Base-by-base conservation (phyloP, 2,329 filamentous ascomycete genomes). In the Akanthomyces dipterigenus region DNA sequence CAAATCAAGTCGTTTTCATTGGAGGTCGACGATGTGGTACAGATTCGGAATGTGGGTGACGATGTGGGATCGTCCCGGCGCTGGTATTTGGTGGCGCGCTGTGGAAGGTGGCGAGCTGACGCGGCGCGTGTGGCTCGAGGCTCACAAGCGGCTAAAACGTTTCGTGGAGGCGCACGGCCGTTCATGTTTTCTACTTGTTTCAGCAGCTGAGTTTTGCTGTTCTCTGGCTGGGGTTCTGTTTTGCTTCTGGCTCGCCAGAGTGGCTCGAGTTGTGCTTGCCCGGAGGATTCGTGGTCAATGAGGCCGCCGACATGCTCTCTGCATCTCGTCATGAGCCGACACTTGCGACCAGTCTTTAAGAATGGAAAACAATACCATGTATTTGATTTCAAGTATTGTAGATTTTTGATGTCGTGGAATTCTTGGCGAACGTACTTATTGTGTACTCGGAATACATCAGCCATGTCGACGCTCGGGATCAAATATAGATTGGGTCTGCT, bases 41-140 rank as follows among this genome's bases (percentile, higher is more conserved):
- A 24, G 42, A 46, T 57, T 48, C 55, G 55, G 55, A 20, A 57
- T 57, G 55, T 46, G 55, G 55, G 55, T 22, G 55, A 8, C 42
- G 14, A 46, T 57, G 28, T 57, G 55, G 42, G 42, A 56, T 34
- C 42, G 42, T 12, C 40, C 54, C 42, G 40, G 7, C 6, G 14
- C 18, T 36, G 54, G 24, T n/a, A 4, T n/a, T 53, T 28, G 36
- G 40, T n/a, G 54, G 54, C 40, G 26, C 9, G 26, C 9, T 38
- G 55, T 43, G 43, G 43, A 9, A 48, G 7, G 55, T 57, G 55
- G 55, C 43, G 55, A 57, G 55, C 55, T 57, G 55, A 57, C 55
- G 55, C 42, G 55, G 53, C 49, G 45, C 48, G 14, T 2, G 36
- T 42, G 51, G 36, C 51, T 31, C 16, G 46, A 49, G 6, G 7